phyloP scores from a whole-genome alignment of 2,329 filamentous ascomycete species.

The Colletotrichum tropicicola region DNA sequence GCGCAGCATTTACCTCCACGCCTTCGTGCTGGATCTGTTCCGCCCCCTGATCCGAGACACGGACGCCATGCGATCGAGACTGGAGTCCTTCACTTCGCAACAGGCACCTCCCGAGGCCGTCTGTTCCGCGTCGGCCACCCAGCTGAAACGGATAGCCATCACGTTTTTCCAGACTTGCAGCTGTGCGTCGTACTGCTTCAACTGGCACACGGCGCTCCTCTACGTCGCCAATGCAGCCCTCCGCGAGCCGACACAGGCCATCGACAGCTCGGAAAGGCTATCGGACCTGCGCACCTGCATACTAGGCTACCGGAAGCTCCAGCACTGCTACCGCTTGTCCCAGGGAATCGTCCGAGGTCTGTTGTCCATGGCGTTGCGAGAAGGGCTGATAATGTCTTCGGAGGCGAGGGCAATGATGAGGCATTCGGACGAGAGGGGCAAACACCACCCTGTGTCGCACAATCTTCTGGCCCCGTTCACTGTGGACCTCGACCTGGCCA shows the following conservation, averaged over 20 bases:
- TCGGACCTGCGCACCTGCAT: conserved; percentile 4
- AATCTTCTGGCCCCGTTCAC: background rate
- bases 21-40: conserved; percentile 9
- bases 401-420: conserved; percentile 10
- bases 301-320: conserved; percentile 4
- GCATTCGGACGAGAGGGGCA: conserved; percentile 9
- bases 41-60: background rate
- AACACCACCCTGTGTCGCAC: background rate
- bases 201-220: conserved; percentile 5
- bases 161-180: background rate
- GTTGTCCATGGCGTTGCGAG: conserved; percentile 8
- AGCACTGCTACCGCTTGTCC: background rate
- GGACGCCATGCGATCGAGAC: background rate
- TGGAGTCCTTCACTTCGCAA: conserved; percentile 3
- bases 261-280: background rate
- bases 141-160: background rate
- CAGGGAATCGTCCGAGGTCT: background rate
- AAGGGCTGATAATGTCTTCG: background rate
- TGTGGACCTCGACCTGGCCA: conserved; percentile 3
- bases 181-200: conserved; percentile 5
- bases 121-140: background rate
- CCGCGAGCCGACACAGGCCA: background rate
- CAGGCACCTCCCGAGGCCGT: conserved; percentile 10
- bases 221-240: conserved; percentile 4
- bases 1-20: conserved; percentile 2